Percentiles rank a stretch among this genome's conserved stretches.
These are phyloP conservation scores for Hemisphaericaspora subhashii DNA, from an alignment of 1,139 yeast genomes.

Conservation along the genomic window DNA sequence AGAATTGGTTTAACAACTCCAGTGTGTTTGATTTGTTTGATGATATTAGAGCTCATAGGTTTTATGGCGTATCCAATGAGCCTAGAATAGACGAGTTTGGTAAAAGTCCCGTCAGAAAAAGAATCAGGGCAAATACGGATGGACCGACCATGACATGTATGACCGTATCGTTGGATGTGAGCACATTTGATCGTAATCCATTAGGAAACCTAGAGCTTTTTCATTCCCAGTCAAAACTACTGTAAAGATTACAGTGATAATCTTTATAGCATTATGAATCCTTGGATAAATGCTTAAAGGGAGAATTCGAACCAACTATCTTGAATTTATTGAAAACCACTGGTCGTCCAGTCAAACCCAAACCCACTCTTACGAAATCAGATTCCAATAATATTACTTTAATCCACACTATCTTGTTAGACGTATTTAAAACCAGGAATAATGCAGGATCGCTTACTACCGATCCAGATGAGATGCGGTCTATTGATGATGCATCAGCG, in stretches of 20 bases:
- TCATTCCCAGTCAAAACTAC: too few relatives aligned
- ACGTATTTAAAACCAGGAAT: slow-evolving; percentile 35
- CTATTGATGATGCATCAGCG: slow-evolving; percentile 3
- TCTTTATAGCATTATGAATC: slow-evolving; percentile 14
- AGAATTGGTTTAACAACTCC: slow-evolving; percentile 4
- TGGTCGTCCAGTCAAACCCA: background rate
- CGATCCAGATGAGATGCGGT: slow-evolving; percentile 3
- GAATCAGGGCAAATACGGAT: too few relatives aligned
- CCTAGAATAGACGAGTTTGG: background rate
- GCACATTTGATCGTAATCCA: slow-evolving; percentile 35
- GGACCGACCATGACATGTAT: too few relatives aligned
- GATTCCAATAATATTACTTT: slow-evolving; percentile 38
- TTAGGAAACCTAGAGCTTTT: slow-evolving; percentile 26
- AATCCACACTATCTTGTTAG: slow-evolving; percentile 30
- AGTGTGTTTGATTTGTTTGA: slow-evolving; percentile 3
- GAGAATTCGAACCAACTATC: slow-evolving; percentile 27
- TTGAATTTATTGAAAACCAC: slow-evolving; percentile 29
- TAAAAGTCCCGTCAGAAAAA: background rate
- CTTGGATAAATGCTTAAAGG: slow-evolving; percentile 31
- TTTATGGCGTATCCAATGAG: background rate
- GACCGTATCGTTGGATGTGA: slow-evolving; percentile 36
- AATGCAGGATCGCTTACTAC: slow-evolving; percentile 27
- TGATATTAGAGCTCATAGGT: background rate
- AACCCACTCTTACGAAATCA: slow-evolving; percentile 17
- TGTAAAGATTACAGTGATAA: too few relatives aligned